phyloP scores from a whole-genome alignment of 1,139 yeast species.

The Geotrichum phurueaensis region DNA sequence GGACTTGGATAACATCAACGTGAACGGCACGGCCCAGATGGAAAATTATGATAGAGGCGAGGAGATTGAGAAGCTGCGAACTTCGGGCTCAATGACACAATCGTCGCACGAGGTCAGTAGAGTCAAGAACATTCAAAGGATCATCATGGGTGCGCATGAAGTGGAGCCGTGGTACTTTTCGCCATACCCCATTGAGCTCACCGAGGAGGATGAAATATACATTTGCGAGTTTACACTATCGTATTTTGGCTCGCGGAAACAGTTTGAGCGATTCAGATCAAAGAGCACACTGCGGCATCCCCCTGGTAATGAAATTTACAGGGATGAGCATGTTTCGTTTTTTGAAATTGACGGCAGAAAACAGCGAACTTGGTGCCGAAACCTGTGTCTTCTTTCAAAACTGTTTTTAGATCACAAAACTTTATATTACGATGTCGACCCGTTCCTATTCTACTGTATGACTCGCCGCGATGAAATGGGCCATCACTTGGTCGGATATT shows the following conservation, averaged over 20 bases:
- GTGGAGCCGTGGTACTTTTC: slow-evolving; percentile 99
- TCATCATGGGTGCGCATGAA: slow-evolving; percentile 82
- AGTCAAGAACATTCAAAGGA: slow-evolving; percentile 71
- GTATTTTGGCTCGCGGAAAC: slow-evolving; percentile 83
- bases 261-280: slow-evolving; percentile 81
- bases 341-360: slow-evolving; percentile 96
- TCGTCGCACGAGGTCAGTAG: slow-evolving; percentile 74
- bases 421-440: slow-evolving; percentile 93
- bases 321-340: slow-evolving; percentile 77
- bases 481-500: slow-evolving; percentile 92
- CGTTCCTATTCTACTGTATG: slow-evolving; percentile 93
- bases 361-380: slow-evolving; percentile 95
- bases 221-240: slow-evolving; percentile 87
- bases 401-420: slow-evolving; percentile 92
- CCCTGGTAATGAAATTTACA: slow-evolving; percentile 94
- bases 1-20: slow-evolving; percentile 82
- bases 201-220: slow-evolving; percentile 83
- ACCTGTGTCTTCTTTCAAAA: slow-evolving; percentile 80
- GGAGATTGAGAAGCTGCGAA: slow-evolving; percentile 84
- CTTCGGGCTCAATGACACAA: slow-evolving; percentile 96
- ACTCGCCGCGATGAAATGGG: slow-evolving; percentile 82
- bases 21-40: slow-evolving; percentile 52
- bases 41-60: slow-evolving; percentile 79
- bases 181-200: slow-evolving; percentile 90
- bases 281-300: slow-evolving; percentile 86